Evolutionary conservation across 768 basidiomycete species (phyloP).

Genomic region (Rhodotorula graminis): DNA sequence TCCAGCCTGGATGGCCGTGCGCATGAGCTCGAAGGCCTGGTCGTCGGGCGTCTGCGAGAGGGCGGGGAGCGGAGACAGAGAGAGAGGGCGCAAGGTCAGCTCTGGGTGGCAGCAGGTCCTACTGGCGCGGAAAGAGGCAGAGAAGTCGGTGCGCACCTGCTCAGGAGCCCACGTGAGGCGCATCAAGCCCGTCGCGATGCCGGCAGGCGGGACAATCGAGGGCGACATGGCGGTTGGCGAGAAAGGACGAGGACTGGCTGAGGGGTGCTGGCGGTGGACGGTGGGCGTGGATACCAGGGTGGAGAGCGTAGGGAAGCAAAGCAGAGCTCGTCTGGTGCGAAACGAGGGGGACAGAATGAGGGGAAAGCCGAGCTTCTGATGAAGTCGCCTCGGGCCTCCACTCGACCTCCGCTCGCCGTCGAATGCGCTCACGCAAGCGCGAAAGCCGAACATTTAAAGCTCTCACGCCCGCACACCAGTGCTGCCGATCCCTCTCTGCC

Average conservation of each 20-base stretch:
- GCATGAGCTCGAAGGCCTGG: slow-evolving; percentile 61
- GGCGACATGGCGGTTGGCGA: neutral
- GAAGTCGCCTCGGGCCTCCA: too few relatives aligned
- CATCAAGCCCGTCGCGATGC: slow-evolving; percentile 50
- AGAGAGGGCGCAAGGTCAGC: neutral
- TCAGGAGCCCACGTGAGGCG: slow-evolving; percentile 50
- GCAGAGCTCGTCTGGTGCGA: too few relatives aligned
- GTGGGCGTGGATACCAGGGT: too few relatives aligned
- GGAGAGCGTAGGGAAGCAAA: neutral
- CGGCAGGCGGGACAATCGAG: slow-evolving; percentile 38
- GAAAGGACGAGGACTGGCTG: neutral
- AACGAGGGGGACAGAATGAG: too few relatives aligned
- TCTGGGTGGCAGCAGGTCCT: neutral
- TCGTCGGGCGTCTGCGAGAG: slow-evolving; percentile 52
- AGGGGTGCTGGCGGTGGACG: too few relatives aligned
- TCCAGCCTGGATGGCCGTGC: slow-evolving; percentile 46
- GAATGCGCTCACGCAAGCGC: too few relatives aligned
- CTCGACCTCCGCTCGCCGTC: too few relatives aligned
- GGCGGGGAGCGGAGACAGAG: too few relatives aligned
- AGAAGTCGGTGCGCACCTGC: neutral
- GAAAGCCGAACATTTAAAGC: too few relatives aligned
- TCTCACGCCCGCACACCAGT: too few relatives aligned
- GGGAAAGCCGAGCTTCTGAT: too few relatives aligned
- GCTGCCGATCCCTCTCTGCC: too few relatives aligned
- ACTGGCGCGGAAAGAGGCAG: neutral